Evolutionary conservation across 495 filamentous ascomycete species (phyloP), one percentile per base, ranked within the genome.

Genomic region (Rhypophila decipiens): DNA sequence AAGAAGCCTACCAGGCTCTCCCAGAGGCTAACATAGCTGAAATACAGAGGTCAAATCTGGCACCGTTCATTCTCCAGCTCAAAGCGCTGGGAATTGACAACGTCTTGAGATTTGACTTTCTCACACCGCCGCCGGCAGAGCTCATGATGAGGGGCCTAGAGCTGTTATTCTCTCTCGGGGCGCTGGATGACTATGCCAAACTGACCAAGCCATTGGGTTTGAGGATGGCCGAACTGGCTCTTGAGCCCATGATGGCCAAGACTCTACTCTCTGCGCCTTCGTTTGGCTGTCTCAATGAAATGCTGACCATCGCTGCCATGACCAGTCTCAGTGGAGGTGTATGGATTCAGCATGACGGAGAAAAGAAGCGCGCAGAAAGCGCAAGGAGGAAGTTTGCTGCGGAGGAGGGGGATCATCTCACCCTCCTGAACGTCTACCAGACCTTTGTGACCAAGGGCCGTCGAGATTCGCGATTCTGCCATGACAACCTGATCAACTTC

Each of bases 71-170:
- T 38, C 80, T 97, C 47, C 90, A 97, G 64, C 80, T 99, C 44
- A 96, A 97, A 65, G 93, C 91, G 15, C 74, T 99, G 15, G 94
- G 94, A 0, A 94, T 99, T 56, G 90, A 95, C 64, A 97, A 99
- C 63, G 85, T 97, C 23, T 80, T 87, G 7, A 82, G 90, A 18
- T 99, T 97, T 61, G 82, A 87, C 53, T 97, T 90, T 59, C 66
- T 95, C 46, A 94, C 94, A 10, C 72, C 89, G 13, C 93, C 93
- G 23, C 91, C 93, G 1, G 80, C 90, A 9, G 86, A 95, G 53
- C 79, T 96, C 21, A 80, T 96, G 66, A 83, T 85, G 39, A 86
- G 90, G 38, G 94, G 86, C 13, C 76, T 96, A 3, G 93, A 99
- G 60, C 72, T 96, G 4, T 72, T 99, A 15, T 96, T 84, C 68